Evolutionary conservation across 768 basidiomycete genomes (phyloP).

Genomic region (Mycena pura): DNA sequence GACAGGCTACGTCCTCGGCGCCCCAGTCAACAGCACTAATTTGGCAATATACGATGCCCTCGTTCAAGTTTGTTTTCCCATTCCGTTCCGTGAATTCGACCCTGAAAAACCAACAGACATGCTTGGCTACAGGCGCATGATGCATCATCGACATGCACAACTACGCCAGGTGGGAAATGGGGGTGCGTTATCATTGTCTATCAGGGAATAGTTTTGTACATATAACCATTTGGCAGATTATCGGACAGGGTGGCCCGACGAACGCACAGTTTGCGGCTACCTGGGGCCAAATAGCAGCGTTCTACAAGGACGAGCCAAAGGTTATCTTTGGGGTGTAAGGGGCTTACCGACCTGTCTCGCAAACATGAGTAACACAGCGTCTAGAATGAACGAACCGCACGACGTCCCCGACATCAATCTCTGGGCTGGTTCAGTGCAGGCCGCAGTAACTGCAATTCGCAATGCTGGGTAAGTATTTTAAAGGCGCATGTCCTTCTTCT

Average conservation of each 20-base stretch:
- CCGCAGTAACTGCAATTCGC: slow-evolving; percentile 68
- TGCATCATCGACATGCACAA: slow-evolving; percentile 69
- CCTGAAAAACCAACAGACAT: slow-evolving; percentile 32
- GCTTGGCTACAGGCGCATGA: slow-evolving; percentile 54
- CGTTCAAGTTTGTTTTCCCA: slow-evolving; percentile 45
- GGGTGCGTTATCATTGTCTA: slow-evolving; percentile 33
- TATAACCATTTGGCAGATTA: slow-evolving; percentile 41
- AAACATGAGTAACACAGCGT: not conserved
- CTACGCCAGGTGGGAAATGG: slow-evolving; percentile 62
- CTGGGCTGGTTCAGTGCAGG: slow-evolving; percentile 62
- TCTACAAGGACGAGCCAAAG: slow-evolving; percentile 49
- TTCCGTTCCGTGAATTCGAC: not conserved
- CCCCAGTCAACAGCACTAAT: slow-evolving; percentile 48
- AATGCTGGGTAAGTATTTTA: slow-evolving; percentile 47
- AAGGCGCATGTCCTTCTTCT: not conserved
- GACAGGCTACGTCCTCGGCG: slow-evolving; percentile 44
- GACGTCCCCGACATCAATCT: slow-evolving; percentile 52
- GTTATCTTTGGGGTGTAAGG: slow-evolving; percentile 59
- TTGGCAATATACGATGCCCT: slow-evolving; percentile 58
- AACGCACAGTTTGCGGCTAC: slow-evolving; percentile 59
- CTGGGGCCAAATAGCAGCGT: slow-evolving; percentile 59
- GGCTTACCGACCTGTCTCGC: not conserved
- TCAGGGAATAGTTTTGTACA: not conserved
- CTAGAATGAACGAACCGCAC: slow-evolving; percentile 70
- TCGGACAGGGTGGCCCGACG: slow-evolving; percentile 68